Evolutionary conservation across 2,329 filamentous ascomycete genomes (phyloP).

Genomic region (Epichloe sibirici): DNA sequence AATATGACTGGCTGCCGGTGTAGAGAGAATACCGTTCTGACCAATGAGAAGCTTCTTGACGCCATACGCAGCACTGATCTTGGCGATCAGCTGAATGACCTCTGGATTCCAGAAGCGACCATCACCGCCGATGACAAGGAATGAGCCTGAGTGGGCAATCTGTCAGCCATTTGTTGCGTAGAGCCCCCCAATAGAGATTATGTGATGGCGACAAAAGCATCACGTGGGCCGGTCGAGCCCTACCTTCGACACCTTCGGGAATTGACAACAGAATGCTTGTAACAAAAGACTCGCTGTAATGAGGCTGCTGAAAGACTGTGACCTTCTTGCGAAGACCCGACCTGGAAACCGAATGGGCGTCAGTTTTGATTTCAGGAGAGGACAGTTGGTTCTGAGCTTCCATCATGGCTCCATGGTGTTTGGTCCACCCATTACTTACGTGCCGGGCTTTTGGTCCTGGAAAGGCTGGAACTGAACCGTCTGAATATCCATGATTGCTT

Average conservation of each 20-base stretch:
- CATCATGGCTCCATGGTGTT: neutral
- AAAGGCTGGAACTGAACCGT: slow-evolving; percentile 77
- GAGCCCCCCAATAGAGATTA: neutral
- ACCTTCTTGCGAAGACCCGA: slow-evolving; percentile 99
- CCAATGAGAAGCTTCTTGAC: slow-evolving; percentile 98
- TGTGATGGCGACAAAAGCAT: neutral
- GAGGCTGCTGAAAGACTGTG: slow-evolving; percentile 84
- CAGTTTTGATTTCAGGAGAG: neutral
- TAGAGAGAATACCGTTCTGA: slow-evolving; percentile 92
- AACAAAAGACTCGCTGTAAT: slow-evolving; percentile 96
- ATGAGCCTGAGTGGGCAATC: slow-evolving; percentile 39
- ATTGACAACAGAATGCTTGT: slow-evolving; percentile 92
- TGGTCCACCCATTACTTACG: slow-evolving; percentile 52
- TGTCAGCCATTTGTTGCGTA: neutral
- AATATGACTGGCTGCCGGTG: slow-evolving; percentile 88
- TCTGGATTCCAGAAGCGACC: slow-evolving; percentile 96
- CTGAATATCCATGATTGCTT: slow-evolving; percentile 51
- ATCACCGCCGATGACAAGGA: slow-evolving; percentile 94
- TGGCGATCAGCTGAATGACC: slow-evolving; percentile 90
- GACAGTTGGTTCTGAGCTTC: neutral
- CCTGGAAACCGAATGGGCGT: slow-evolving; percentile 32
- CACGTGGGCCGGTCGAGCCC: slow-evolving; percentile 9
- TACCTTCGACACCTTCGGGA: slow-evolving; percentile 78
- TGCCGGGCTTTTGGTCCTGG: slow-evolving; percentile 96
- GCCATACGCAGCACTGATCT: slow-evolving; percentile 92